Percentiles rank a stretch among this genome's conserved stretches.
Evolutionary conservation across 2,329 filamentous ascomycete genomes (phyloP).

Genomic region (Colletotrichum melonis): DNA sequence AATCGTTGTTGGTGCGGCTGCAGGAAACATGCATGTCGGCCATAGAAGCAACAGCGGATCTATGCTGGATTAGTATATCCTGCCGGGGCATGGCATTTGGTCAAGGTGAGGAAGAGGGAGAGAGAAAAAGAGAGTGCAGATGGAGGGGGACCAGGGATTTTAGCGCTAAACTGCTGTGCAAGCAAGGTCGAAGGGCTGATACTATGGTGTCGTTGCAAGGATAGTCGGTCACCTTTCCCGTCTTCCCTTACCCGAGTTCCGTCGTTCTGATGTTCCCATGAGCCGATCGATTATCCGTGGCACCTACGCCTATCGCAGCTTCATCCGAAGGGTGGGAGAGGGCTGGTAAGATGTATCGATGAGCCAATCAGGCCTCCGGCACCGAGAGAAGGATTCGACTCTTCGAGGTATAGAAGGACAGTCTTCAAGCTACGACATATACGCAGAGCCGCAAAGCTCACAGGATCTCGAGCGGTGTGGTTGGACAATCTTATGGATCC

Average conservation of each 20-base stretch:
- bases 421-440: not conserved
- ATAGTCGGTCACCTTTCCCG: not conserved
- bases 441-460: not conserved
- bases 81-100: not conserved
- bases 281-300: not conserved
- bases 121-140: not conserved
- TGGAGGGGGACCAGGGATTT: not conserved
- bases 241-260: not conserved
- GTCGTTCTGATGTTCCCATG: not conserved
- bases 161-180: not conserved
- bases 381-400: not conserved
- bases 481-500: not conserved
- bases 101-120: not conserved
- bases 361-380: not conserved
- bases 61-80: not conserved
- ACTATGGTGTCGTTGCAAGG: not conserved
- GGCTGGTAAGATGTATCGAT: not conserved
- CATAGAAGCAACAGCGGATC: not conserved
- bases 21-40: not conserved
- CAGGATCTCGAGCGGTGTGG: not conserved
- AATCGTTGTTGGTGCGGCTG: not conserved
- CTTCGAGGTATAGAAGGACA: not conserved
- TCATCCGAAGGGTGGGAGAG: not conserved
- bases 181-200: not conserved
- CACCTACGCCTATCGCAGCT: not conserved